Conservation (phyloP, 1,139 yeast genomes). For the Blastobotrys raffinosifermentans region DNA sequence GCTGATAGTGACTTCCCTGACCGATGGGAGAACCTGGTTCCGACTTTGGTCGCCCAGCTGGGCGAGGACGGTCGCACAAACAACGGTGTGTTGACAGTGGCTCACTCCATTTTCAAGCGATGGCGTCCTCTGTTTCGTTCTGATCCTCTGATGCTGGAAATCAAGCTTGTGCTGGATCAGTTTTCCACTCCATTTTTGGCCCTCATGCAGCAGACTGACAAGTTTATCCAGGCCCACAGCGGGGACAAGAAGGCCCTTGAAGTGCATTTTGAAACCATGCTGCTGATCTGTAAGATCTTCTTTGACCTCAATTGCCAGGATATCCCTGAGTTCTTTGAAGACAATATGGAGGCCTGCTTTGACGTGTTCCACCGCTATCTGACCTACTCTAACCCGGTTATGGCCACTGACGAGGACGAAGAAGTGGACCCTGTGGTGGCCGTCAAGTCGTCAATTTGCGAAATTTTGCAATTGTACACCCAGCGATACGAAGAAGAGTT, state of each 20-base stretch:
- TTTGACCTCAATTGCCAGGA: slow-evolving; percentile 96
- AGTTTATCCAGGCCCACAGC: slow-evolving; percentile 48
- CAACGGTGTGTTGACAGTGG: slow-evolving; percentile 82
- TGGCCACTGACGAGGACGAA: slow-evolving; percentile 59
- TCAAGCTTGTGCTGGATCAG: slow-evolving; percentile 76
- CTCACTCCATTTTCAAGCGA: slow-evolving; percentile 91
- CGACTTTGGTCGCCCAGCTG: slow-evolving; percentile 61
- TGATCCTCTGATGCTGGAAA: slow-evolving; percentile 83
- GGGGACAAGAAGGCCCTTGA: slow-evolving; percentile 43
- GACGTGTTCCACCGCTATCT: slow-evolving; percentile 75
- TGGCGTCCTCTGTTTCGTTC: slow-evolving; percentile 95
- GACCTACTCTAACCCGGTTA: slow-evolving; percentile 48
- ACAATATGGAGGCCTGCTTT: slow-evolving; percentile 75
- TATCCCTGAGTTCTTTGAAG: slow-evolving; percentile 96
- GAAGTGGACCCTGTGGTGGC: slow-evolving; percentile 66
- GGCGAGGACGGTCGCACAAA: slow-evolving; percentile 64
- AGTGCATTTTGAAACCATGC: slow-evolving; percentile 60
- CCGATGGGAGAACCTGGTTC: slow-evolving; percentile 75
- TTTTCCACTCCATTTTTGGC: slow-evolving; percentile 78
- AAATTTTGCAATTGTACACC: slow-evolving; percentile 76
- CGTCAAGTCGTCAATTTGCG: slow-evolving; percentile 79
- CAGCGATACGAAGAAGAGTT: slow-evolving; percentile 91
- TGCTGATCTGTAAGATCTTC: slow-evolving; percentile 70
- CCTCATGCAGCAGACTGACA: slow-evolving; percentile 62
- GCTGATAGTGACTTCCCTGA: slow-evolving; percentile 97